A percentile compares a stretch with the other conserved stretches of the same genome.
These are phyloP conservation scores for Batkoa obscura DNA, from an alignment of 371 early-diverging fungal species.

Conservation along the genomic window DNA sequence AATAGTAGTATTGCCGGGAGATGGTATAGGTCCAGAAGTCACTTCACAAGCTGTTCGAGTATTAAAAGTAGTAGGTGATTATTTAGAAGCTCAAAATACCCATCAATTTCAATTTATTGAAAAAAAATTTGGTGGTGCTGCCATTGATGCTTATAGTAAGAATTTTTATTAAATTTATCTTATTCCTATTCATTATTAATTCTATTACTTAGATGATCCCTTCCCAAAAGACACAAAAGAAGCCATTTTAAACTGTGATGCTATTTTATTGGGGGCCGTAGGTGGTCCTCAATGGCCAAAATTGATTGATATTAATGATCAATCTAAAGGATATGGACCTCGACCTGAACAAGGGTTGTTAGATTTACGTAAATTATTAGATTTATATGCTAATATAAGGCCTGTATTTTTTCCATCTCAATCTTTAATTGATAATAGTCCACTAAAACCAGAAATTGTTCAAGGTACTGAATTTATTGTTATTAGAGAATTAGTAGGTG, in stretches of 20 bases:
- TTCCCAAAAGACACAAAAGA: conserved; percentile 58
- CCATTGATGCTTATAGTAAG: conserved; percentile 82
- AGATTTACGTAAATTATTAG: conserved; percentile 71
- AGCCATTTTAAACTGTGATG: conserved; percentile 63
- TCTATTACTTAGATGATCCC: conserved; percentile 37
- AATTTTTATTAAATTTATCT: conserved; percentile 6
- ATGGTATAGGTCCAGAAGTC: conserved; percentile 92
- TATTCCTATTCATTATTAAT: not conserved
- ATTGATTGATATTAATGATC: conserved; percentile 21
- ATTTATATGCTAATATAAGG: conserved; percentile 87
- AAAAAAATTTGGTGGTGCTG: conserved; percentile 75
- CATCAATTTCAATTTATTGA: conserved; percentile 48
- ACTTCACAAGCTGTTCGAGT: conserved; percentile 76
- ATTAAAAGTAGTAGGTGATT: conserved; percentile 46
- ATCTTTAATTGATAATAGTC: conserved; percentile 57
- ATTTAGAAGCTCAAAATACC: conserved; percentile 29
- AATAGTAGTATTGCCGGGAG: conserved; percentile 78
- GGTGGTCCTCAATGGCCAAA: conserved; percentile 91
- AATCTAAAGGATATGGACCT: conserved; percentile 38
- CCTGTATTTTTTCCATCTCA: conserved; percentile 84
- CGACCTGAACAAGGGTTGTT: conserved; percentile 90
- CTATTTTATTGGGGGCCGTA: conserved; percentile 89
- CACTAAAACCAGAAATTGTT: conserved; percentile 77
- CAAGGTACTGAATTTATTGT: conserved; percentile 76
- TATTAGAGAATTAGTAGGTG: conserved; percentile 88